Evolutionary conservation across 2,329 filamentous ascomycete genomes (phyloP), one percentile per base, ranked within the genome.

Genomic region (Sphaerostilbella broomeana): DNA sequence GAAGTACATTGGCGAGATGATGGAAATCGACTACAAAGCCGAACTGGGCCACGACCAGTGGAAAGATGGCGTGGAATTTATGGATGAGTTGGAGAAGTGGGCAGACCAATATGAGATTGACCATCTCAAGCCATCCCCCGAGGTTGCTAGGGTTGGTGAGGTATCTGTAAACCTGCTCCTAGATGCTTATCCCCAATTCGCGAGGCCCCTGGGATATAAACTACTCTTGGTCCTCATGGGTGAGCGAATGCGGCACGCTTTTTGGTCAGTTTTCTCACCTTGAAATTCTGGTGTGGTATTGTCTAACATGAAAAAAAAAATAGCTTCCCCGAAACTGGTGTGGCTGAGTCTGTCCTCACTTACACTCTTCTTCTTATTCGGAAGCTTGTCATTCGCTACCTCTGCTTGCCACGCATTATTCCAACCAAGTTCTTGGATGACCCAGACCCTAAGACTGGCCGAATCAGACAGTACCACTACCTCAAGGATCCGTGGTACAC

Each of bases 1-100:
- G 83, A 84, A 84, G 58, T 69, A 69, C 37, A 61, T 86, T 12
- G 84, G 83, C 11, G 79, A 86, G 49, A 74, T 75, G 37, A 82
- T 88, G 75, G 71, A 68, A 0, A 83, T 88, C 45, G 56, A 66
- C 33, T 76, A 74, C 48, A 55, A 56, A 17, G 59, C 59, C 1
- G 52, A 59, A 11, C 60, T 71, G 2, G 45, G 48, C 5, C 57
- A 53, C 21, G 48, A 58, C 8, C 35, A 52, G 11, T 77, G 72
- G 71, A 50, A 44, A 3, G 67, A 75, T 49, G 71, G 72, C 20
- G 54, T 75, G 19, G 71, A 73, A 31, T 76, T 75, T 51, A 59
- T 63, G 30, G 62, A 70, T 4, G 70, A 75, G 40, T 55, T 75
- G 29, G 53, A 60, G 4, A 50, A 46, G 6, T 77, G 73, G 69